phyloP scores from a whole-genome alignment of 192 early-diverging fungal genomes.

The Gonapodya sp. region DNA sequence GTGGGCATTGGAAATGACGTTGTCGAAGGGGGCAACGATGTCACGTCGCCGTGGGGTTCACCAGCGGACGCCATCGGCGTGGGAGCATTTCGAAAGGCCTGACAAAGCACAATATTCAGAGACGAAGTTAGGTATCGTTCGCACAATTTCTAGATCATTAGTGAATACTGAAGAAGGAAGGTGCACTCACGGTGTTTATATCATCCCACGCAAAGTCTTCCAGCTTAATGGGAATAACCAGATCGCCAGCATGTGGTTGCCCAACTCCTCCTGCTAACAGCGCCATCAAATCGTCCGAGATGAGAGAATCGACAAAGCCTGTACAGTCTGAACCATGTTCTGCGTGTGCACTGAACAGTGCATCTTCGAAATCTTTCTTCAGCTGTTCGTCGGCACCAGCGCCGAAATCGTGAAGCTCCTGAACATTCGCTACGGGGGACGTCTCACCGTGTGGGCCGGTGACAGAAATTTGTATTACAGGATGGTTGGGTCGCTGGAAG shows the following conservation, averaged over 20 bases:
- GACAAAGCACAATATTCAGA: too few relatives aligned
- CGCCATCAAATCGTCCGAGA: background rate
- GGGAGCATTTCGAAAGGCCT: background rate
- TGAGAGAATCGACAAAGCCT: background rate
- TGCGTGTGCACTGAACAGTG: background rate
- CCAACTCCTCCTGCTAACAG: background rate
- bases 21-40: background rate
- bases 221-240: background rate
- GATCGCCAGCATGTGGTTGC: background rate
- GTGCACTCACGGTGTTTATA: too few relatives aligned
- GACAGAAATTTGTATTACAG: background rate
- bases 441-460: background rate
- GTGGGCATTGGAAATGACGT: background rate
- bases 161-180: too few relatives aligned
- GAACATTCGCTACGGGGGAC: background rate
- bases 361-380: background rate
- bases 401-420: background rate
- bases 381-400: background rate
- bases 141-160: background rate
- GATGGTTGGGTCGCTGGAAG: background rate
- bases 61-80: background rate
- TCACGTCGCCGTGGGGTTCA: background rate
- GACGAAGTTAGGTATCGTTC: too few relatives aligned
- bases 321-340: background rate
- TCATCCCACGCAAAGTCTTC: background rate